These are phyloP conservation scores for Aspergillus egyptiacus DNA, from an alignment of 495 filamentous ascomycete genomes.

Conservation along the genomic window DNA sequence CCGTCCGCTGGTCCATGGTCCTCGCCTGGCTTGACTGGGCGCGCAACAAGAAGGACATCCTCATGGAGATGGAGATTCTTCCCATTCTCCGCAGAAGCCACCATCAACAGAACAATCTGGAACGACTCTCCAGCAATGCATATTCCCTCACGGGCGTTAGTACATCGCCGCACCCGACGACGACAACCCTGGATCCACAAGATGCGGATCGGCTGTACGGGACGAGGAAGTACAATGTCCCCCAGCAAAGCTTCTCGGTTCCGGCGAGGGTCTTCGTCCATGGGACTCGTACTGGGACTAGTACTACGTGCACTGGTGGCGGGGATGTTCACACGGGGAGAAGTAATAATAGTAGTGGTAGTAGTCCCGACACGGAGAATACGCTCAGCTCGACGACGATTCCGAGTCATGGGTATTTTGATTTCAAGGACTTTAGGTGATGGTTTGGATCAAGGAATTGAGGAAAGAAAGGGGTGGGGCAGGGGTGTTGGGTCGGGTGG, in stretches of 20 bases:
- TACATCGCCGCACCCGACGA: not conserved
- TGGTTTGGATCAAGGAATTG: no score
- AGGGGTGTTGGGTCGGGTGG: no score
- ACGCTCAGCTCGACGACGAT: no score
- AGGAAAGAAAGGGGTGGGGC: no score
- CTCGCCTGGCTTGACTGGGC: slow-evolving; percentile 48
- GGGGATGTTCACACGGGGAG: not conserved
- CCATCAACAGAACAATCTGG: not conserved
- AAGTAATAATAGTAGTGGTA: no score
- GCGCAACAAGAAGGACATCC: not conserved
- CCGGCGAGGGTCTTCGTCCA: not conserved
- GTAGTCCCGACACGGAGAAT: no score
- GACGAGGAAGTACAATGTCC: not conserved
- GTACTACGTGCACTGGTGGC: not conserved
- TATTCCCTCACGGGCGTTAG: no score
- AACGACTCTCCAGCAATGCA: not conserved
- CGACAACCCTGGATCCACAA: not conserved
- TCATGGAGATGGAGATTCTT: not conserved
- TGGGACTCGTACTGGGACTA: not conserved
- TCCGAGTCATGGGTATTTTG: no score
- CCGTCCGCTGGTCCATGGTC: slow-evolving; percentile 24
- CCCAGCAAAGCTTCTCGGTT: slow-evolving; percentile 3
- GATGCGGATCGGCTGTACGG: not conserved
- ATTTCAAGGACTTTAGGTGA: no score
- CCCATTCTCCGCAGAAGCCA: not conserved